These are phyloP conservation scores for Trypethelium eluteriae DNA, from an alignment of 495 filamentous ascomycete species.

Conservation along the genomic window DNA sequence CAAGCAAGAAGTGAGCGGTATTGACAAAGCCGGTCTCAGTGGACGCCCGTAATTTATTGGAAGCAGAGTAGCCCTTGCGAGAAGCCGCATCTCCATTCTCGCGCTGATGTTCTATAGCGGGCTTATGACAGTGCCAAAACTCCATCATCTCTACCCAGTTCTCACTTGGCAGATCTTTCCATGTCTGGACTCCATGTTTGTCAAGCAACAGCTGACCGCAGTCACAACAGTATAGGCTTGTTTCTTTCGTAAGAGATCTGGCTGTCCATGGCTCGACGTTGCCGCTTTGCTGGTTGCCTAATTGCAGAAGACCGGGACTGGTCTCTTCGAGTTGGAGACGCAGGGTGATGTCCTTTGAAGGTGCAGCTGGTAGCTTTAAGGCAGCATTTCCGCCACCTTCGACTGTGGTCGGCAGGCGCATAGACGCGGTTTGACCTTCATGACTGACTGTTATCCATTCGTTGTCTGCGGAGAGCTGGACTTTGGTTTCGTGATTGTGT, in stretches of 20 bases:
- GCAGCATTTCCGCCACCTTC: slow-evolving; percentile 31
- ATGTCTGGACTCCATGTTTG: slow-evolving; percentile 44
- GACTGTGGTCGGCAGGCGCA: slow-evolving; percentile 61
- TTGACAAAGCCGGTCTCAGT: slow-evolving; percentile 68
- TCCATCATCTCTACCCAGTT: slow-evolving; percentile 99
- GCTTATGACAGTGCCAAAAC: slow-evolving; percentile 99
- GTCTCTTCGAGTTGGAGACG: slow-evolving; percentile 56
- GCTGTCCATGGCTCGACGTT: slow-evolving; percentile 67
- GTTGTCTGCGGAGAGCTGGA: slow-evolving; percentile 45
- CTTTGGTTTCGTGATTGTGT: slow-evolving; percentile 39
- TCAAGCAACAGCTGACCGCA: slow-evolving; percentile 49
- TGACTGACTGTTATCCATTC: slow-evolving; percentile 47
- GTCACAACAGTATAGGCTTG: slow-evolving; percentile 54
- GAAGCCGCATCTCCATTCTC: slow-evolving; percentile 38
- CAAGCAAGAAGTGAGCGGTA: slow-evolving; percentile 63
- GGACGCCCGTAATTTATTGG: slow-evolving; percentile 56
- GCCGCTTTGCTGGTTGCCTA: slow-evolving; percentile 27
- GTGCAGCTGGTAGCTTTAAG: slow-evolving; percentile 33
- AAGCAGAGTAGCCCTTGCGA: slow-evolving; percentile 67
- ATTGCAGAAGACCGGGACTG: slow-evolving; percentile 27
- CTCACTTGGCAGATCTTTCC: slow-evolving; percentile 92
- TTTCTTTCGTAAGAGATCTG: slow-evolving; percentile 45
- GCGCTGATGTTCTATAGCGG: slow-evolving; percentile 36
- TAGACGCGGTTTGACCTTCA: slow-evolving; percentile 44
- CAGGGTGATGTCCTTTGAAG: slow-evolving; percentile 52